Evolutionary conservation across 495 filamentous ascomycete genomes (phyloP).

Genomic region (Penicillium lagena): DNA sequence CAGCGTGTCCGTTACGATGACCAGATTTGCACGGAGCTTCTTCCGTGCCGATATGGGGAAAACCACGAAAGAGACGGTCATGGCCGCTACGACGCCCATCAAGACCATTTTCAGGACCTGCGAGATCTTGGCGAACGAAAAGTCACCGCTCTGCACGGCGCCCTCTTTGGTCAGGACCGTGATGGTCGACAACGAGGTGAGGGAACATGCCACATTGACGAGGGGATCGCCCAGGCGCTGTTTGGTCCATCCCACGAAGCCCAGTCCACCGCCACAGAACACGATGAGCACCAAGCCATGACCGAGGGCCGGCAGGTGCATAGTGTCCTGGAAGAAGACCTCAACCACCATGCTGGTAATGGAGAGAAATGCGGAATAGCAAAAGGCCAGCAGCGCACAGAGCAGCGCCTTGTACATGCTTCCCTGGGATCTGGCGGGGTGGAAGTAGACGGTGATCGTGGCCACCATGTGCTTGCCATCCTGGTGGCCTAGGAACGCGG

Average conservation of each 20-base stretch:
- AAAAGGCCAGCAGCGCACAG: slow-evolving; percentile 74
- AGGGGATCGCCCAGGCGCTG: slow-evolving; percentile 78
- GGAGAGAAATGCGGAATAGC: slow-evolving; percentile 75
- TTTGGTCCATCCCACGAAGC: slow-evolving; percentile 90
- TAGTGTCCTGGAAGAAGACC: slow-evolving; percentile 60
- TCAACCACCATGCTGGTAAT: slow-evolving; percentile 84
- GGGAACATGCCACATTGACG: slow-evolving; percentile 84
- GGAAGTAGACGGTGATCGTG: slow-evolving; percentile 91
- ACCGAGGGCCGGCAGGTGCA: slow-evolving; percentile 61
- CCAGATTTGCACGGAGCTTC: slow-evolving; percentile 69
- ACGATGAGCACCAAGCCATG: slow-evolving; percentile 78
- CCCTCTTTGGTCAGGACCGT: slow-evolving; percentile 91
- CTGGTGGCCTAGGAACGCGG: slow-evolving; percentile 68
- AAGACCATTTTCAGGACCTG: slow-evolving; percentile 89
- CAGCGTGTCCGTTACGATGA: slow-evolving; percentile 66
- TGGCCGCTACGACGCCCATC: slow-evolving; percentile 73
- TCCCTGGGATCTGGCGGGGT: slow-evolving; percentile 84
- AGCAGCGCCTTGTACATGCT: slow-evolving; percentile 87
- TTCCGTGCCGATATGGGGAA: slow-evolving; percentile 76
- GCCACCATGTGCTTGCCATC: slow-evolving; percentile 97
- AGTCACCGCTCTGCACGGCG: slow-evolving; percentile 69
- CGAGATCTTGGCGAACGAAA: slow-evolving; percentile 74
- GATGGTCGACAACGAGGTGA: slow-evolving; percentile 87
- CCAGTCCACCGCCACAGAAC: slow-evolving; percentile 84
- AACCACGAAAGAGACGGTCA: slow-evolving; percentile 68